Evolutionary conservation across 2,329 filamentous ascomycete genomes (phyloP).

Genomic region (Diplodia corticola): DNA sequence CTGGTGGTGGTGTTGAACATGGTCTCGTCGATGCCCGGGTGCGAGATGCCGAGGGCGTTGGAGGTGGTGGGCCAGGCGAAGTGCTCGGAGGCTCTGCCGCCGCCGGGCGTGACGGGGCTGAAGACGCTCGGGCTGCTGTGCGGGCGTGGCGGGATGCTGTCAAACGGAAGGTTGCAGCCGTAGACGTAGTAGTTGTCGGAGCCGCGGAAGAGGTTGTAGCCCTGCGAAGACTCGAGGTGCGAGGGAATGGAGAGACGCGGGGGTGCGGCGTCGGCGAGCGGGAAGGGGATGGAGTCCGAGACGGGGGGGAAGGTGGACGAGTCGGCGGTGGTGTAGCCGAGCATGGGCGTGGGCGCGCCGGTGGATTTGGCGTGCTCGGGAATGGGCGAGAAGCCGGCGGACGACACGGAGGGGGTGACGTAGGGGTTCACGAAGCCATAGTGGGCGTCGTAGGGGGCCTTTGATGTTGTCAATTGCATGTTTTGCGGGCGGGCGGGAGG

Average conservation of each 20-base stretch:
- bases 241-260: constrained; percentile 25
- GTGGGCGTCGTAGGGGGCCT: constrained; percentile 31
- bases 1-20: constrained; percentile 14
- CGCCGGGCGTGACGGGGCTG: constrained; percentile 35
- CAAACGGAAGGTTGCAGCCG: constrained; percentile 23
- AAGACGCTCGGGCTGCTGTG: constrained; percentile 48
- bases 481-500: background rate
- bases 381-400: constrained; percentile 29
- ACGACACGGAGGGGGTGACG: constrained; percentile 34
- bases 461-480: background rate
- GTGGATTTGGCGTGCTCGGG: constrained; percentile 31
- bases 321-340: constrained; percentile 28
- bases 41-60: constrained; percentile 43
- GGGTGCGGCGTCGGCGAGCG: constrained; percentile 12
- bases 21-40: constrained; percentile 18
- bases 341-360: constrained; percentile 27
- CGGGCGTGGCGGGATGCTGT: constrained; percentile 36
- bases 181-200: constrained; percentile 21
- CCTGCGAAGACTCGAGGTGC: constrained; percentile 27
- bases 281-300: constrained; percentile 31
- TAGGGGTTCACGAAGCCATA: constrained; percentile 35
- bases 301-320: constrained; percentile 34
- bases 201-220: constrained; percentile 26
- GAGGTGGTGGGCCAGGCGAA: constrained; percentile 40
- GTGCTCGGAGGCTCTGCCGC: constrained; percentile 31